A percentile compares a stretch with the other conserved stretches of the same genome.
Evolutionary conservation across 805 yeast species (phyloP).

Genomic region (Nakazawaea holstii): DNA sequence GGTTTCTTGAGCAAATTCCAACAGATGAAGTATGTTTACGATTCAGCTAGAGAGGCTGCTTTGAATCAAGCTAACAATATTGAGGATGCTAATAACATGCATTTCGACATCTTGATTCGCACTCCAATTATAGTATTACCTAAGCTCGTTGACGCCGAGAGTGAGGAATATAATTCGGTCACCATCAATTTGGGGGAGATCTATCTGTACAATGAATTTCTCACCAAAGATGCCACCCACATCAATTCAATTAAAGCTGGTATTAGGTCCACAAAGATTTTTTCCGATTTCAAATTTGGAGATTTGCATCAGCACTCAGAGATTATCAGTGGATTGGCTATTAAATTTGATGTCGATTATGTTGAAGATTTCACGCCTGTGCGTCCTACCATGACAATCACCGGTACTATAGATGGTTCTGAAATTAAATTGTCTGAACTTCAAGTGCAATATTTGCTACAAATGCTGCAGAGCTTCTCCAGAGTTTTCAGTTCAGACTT

Average conservation of each 20-base stretch:
- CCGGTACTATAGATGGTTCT: slow-evolving; percentile 58
- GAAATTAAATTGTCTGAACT: slow-evolving; percentile 65
- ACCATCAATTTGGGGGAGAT: slow-evolving; percentile 81
- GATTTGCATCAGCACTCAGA: slow-evolving; percentile 47
- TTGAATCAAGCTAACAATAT: slow-evolving; percentile 67
- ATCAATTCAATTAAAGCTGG: slow-evolving; percentile 64
- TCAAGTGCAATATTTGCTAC: slow-evolving; percentile 55
- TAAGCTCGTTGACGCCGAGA: slow-evolving; percentile 35
- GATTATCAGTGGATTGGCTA: slow-evolving; percentile 61
- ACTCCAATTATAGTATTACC: slow-evolving; percentile 89
- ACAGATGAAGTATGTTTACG: slow-evolving; percentile 85
- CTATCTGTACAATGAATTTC: slow-evolving; percentile 59
- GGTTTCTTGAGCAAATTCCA: slow-evolving; percentile 69
- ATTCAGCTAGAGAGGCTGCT: slow-evolving; percentile 83
- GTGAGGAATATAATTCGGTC: slow-evolving; percentile 49
- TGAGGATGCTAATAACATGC: slow-evolving; percentile 54
- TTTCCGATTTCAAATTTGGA: slow-evolving; percentile 52
- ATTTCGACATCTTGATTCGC: slow-evolving; percentile 63
- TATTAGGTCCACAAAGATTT: slow-evolving; percentile 62
- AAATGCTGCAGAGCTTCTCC: slow-evolving; percentile 51
- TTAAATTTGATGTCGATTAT: slow-evolving; percentile 55
- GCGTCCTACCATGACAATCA: slow-evolving; percentile 44
- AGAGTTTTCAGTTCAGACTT: slow-evolving; percentile 40
- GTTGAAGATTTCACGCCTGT: slow-evolving; percentile 32
- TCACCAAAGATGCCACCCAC: slow-evolving; percentile 19